These are phyloP conservation scores for Hanseniaspora singularis DNA, from an alignment of 805 yeast genomes.

Conservation along the genomic window DNA sequence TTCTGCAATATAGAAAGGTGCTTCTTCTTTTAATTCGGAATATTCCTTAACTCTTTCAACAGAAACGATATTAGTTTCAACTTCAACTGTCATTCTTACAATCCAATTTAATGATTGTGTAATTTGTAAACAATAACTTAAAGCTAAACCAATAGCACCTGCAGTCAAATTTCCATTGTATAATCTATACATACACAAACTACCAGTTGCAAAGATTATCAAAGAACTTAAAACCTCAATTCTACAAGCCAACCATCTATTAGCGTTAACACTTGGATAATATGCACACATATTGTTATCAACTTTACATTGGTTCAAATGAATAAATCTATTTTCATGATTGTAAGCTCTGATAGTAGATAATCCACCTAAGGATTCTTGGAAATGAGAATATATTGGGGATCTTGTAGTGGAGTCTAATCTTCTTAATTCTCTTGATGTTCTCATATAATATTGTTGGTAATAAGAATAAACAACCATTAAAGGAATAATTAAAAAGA, in stretches of 20 bases:
- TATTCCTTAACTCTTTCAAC: slow-evolving; percentile 92
- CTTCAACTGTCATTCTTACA: slow-evolving; percentile 97
- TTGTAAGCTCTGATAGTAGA: slow-evolving; percentile 63
- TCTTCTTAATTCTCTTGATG: slow-evolving; percentile 74
- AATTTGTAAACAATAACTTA: slow-evolving; percentile 82
- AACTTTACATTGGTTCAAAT: slow-evolving; percentile 54
- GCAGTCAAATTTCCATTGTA: slow-evolving; percentile 62
- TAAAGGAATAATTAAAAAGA: slow-evolving; percentile 61
- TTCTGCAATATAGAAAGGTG: slow-evolving; percentile 54
- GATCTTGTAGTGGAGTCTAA: slow-evolving; percentile 69
- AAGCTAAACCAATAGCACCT: slow-evolving; percentile 87
- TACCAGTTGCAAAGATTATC: slow-evolving; percentile 77
- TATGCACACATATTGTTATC: slow-evolving; percentile 85
- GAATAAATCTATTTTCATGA: slow-evolving; percentile 51
- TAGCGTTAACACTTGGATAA: slow-evolving; percentile 84
- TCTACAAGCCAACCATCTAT: slow-evolving; percentile 95
- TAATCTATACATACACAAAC: slow-evolving; percentile 61
- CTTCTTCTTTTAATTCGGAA: slow-evolving; percentile 69
- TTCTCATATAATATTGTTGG: slow-evolving; percentile 62
- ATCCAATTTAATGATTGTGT: slow-evolving; percentile 95
- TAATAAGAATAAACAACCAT: slow-evolving; percentile 52
- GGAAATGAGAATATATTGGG: slow-evolving; percentile 75
- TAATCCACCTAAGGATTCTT: slow-evolving; percentile 67
- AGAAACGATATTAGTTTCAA: slow-evolving; percentile 91
- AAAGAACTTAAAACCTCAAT: slow-evolving; percentile 83